Evolutionary conservation across 1,284 basidiomycete genomes (phyloP), one percentile per base, ranked within the genome.

Genomic region (Tilletia indica): DNA sequence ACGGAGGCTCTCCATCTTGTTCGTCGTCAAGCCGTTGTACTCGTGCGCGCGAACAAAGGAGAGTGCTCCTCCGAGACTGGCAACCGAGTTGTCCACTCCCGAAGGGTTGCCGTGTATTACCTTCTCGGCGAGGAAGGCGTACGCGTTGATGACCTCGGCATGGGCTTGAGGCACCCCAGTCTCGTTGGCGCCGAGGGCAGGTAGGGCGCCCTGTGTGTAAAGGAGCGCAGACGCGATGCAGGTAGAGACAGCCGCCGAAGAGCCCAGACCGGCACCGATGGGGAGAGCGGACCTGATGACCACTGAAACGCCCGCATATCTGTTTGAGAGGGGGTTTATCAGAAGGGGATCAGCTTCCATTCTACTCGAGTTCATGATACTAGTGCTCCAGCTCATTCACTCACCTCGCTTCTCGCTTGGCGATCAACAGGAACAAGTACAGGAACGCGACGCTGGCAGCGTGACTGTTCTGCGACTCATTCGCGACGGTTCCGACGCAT

Each of bases 221-320:
- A 97, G 89, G 63, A 97, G 87, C 3, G 93, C 87, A 0, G 92
- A 90, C 3, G 94, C 90, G 54, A 93, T 87, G 83, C 94, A 97
- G 16, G 91, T 89, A 4, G 93, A 96, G 86, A 92, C 97, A 6
- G 97, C 94, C 1, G 97, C 97, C 31, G 94, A 97, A 16, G 96
- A 98, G 39, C 97, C 97, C 64, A 99, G 90, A 54, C 97, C 97
- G 8, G 97, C 97, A n/a, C 94, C 92, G 75, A 99, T 92, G n/a
- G 97, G 97, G 11, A 99, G 89, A n/a, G 93, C 92, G 51, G 94
- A 92, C 67, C 96, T 93, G 54, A 91, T 89, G 42, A 90, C 89
- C 82, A 96, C 92, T 71, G 91, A 47, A 38, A 16, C 48, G 21
- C 67, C 78, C 51, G 74, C 54, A 21, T 78, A 78, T 14, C 82